Evolutionary conservation across 106 monocot genomes (phyloP).

Genomic region (Dendrobium officinale): DNA sequence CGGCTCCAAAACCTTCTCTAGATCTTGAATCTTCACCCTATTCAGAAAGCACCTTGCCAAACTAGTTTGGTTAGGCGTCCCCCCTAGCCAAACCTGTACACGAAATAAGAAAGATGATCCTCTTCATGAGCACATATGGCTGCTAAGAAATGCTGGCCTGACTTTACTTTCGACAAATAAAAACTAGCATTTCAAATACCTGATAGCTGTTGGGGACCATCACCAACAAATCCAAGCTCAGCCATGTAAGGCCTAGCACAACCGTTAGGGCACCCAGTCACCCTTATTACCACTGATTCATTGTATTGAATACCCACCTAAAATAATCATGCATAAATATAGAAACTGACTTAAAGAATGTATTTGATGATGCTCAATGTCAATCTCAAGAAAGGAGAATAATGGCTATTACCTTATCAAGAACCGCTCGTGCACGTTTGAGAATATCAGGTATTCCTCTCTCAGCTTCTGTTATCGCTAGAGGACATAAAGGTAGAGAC

Average conservation of each 20-base stretch:
- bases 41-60: conserved; percentile 76
- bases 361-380: not conserved
- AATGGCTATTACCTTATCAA: conserved; percentile 58
- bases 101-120: not conserved
- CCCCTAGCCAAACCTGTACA: conserved; percentile 89
- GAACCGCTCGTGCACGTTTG: conserved; percentile 75
- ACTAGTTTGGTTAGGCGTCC: conserved; percentile 73
- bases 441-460: conserved; percentile 83
- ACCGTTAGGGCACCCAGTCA: conserved; percentile 97
- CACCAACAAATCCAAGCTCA: conserved; percentile 94
- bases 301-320: conserved; percentile 66
- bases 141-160: no score
- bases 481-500: conserved; percentile 80
- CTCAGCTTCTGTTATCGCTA: conserved; percentile 94
- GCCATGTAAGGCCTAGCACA: conserved; percentile 98
- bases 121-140: no score
- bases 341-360: not conserved
- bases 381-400: not conserved
- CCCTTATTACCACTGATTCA: conserved; percentile 79
- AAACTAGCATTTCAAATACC: conserved; percentile 28
- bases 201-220: conserved; percentile 96
- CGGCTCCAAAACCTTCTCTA: conserved; percentile 89
- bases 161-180: not conserved
- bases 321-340: conserved; percentile 2
- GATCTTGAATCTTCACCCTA: conserved; percentile 79